Percentiles rank a stretch among this genome's conserved stretches.
Conservation (phyloP, 1,284 basidiomycete genomes). For the Puccinia brachypodii region DNA sequence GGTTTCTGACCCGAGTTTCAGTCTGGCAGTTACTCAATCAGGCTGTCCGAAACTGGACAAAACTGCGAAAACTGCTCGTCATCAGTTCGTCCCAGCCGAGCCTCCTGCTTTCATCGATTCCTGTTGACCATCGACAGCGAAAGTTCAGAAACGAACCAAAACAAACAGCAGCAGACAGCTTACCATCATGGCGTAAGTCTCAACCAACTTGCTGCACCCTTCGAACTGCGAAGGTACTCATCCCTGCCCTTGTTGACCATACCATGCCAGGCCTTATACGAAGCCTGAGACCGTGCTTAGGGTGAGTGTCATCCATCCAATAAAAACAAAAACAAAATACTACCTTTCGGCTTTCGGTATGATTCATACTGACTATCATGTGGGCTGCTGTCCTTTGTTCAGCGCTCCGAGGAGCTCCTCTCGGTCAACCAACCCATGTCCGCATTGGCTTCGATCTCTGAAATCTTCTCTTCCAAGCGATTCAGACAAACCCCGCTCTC, state of each 20-base stretch:
- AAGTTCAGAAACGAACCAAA: background rate
- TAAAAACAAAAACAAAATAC: no score
- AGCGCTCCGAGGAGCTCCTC: conserved; percentile 83
- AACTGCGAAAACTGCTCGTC: no score
- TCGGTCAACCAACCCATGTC: conserved; percentile 84
- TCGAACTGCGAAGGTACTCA: conserved; percentile 6
- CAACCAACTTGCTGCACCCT: background rate
- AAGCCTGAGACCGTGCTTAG: conserved; percentile 89
- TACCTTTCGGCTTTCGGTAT: background rate
- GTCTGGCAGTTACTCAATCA: no score
- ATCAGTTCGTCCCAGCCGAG: no score
- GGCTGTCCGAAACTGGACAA: no score
- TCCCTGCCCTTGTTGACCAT: background rate
- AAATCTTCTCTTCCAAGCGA: conserved; percentile 89
- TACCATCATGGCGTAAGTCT: conserved; percentile 32
- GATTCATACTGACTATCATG: conserved; percentile 21
- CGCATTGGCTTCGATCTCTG: conserved; percentile 81
- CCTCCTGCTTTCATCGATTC: no score
- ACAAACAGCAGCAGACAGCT: background rate
- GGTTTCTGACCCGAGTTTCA: no score
- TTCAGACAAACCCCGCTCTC: conserved; percentile 88
- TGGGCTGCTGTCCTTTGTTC: background rate
- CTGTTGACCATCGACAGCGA: no score
- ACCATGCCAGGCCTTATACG: conserved; percentile 65
- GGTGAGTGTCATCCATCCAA: conserved; percentile 50